Evolutionary conservation across 2,329 filamentous ascomycete genomes (phyloP), one percentile per base, ranked within the genome.

Genomic region (Rhytidhysteron rufulum): DNA sequence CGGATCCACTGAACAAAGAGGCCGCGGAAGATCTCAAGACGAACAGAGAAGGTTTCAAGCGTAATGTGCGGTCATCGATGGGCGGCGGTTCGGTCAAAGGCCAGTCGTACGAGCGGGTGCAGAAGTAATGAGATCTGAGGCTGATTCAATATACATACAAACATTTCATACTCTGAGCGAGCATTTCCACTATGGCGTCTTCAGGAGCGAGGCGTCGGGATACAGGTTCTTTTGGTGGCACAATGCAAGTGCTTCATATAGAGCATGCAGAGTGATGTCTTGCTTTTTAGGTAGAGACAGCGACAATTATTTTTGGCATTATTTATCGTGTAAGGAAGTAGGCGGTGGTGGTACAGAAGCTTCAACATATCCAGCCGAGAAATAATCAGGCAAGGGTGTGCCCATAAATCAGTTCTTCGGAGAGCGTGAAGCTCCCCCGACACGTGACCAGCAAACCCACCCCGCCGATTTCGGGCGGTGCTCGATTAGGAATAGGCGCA

Each of bases 1-100:
- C 86, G 35, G 93, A 98, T 62, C 93, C 93, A n/a, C 73, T 98
- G 45, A 98, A 98, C 70, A 96, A 98, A 74, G 91, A 97, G 59
- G 93, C 93, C 0, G 93, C 93, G 4, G 89, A 96, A 46, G 93
- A 97, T 61, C 73, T 98, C 53, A 82, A 91, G 56, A 75, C 76
- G 34, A 95, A 93, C 66, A 74, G 89, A 27, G 93, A 97, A 39
- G 80, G 76, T 21, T 98, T 98, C 71, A 93, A 90, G 75, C 77
- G 88, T 45, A 96, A 97, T 60, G 93, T 97, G 29, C 79, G 86
- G 57, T 77, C 76, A 17, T 78, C 88, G 5, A 95, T 98, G 87
- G 75, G 73, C 3, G 93, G 93, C 38, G 88, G 89, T 5, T 70
- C 70, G 1, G 82, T 97, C 30, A 83, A 81, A 65, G 84, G 82